Conservation (phyloP, 2,329 filamentous ascomycete species). For the Alternaria gansuensis region DNA sequence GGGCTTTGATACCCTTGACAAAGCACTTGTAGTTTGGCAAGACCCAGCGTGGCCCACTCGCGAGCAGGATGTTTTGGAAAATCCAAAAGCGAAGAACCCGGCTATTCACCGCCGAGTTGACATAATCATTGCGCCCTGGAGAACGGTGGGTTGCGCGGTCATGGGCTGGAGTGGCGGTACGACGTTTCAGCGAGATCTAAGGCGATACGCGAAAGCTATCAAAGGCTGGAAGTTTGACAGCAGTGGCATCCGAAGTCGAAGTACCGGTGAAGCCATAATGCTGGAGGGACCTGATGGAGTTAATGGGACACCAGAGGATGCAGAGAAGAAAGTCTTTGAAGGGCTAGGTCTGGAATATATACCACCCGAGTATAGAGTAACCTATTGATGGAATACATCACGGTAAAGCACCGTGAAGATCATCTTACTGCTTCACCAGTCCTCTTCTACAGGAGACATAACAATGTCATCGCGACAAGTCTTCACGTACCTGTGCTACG, state of each 20-base stretch:
- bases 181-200: slow-evolving; percentile 87
- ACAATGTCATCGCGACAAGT: neutral
- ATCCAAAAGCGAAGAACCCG: slow-evolving; percentile 65
- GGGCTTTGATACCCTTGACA: slow-evolving; percentile 89
- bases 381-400: slow-evolving; percentile 45
- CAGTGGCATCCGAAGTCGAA: slow-evolving; percentile 77
- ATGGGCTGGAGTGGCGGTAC: slow-evolving; percentile 88
- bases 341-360: slow-evolving; percentile 69
- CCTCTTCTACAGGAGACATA: neutral
- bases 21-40: slow-evolving; percentile 93
- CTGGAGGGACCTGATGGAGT: slow-evolving; percentile 62
- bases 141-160: slow-evolving; percentile 85
- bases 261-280: slow-evolving; percentile 75
- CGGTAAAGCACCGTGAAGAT: neutral
- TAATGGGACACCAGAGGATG: slow-evolving; percentile 69
- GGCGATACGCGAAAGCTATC: slow-evolving; percentile 77
- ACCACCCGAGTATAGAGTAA: slow-evolving; percentile 57
- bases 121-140: slow-evolving; percentile 90
- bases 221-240: slow-evolving; percentile 88
- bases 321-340: slow-evolving; percentile 81
- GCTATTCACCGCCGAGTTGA: slow-evolving; percentile 87
- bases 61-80: slow-evolving; percentile 45
- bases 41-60: slow-evolving; percentile 62
- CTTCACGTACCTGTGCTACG: neutral
- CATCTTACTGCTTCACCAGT: neutral